Evolutionary conservation across 2,329 filamentous ascomycete species (phyloP), one percentile per base, ranked within the genome.

Genomic region (Allantophomopsis lycopodina): DNA sequence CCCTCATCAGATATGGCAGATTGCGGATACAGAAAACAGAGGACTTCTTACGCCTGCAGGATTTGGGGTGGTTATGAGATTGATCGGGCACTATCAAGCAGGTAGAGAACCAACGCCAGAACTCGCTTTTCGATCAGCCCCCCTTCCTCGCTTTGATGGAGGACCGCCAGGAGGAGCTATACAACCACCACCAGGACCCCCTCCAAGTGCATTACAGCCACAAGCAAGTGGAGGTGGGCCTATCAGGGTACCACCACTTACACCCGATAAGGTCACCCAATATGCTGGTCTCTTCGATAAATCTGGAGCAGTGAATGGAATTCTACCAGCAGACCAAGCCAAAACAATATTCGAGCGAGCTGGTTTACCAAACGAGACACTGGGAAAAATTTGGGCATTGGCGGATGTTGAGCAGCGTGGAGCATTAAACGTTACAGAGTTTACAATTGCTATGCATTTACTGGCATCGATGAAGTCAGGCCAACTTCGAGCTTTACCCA

Each of bases 401-500:
- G 83, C 88, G 16, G 91, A 98, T 57, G 91, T 86, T 0, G 88
- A 95, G 60, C 87, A 94, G 61, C 78, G 88, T 39, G 91, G 91
- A 38, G 78, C 82, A 23, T 69, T 98, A 30, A 83, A 88, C 42
- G 71, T 79, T 50, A 89, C 87, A 12, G 91, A 96, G 53, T 98
- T 98, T 57, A 83, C 94, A 55, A 93, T 98, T 54, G 91, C 91
- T 35, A 98, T 98, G 91, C 91, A 98, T 59, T 68, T 98, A 44
- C 70, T 98, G 45, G 89, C 86, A 12, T 94, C 87, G 11, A 86
- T 85, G 63, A 94, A 94, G 66, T 82, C 79, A 11, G 83, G 87
- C 16, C 70, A 78, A 21, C 71, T 98, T 58, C 79, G 85, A 46
- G 77, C 73, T 15, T 69, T 96, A 41, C 91, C 91, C 2, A 81